phyloP scores from a whole-genome alignment of 2,329 filamentous ascomycete genomes.

The Waltergamsia citrina region DNA sequence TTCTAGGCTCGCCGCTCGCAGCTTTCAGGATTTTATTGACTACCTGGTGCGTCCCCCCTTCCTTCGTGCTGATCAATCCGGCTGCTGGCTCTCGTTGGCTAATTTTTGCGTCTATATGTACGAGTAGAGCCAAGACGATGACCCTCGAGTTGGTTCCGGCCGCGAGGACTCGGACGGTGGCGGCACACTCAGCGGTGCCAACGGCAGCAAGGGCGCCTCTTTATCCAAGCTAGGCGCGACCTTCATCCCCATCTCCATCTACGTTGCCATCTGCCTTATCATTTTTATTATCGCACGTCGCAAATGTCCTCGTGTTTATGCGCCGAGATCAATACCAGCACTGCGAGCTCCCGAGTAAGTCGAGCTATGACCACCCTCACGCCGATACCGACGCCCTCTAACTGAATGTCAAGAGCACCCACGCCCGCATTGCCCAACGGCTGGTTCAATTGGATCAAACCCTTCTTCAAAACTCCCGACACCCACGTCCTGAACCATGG shows the following conservation, averaged over 20 bases:
- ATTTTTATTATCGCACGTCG: slow-evolving; percentile 39
- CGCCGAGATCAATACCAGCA: slow-evolving; percentile 39
- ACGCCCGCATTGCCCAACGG: slow-evolving; percentile 50
- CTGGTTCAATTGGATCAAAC: slow-evolving; percentile 56
- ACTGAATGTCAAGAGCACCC: slow-evolving; percentile 32
- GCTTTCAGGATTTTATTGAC: slow-evolving; percentile 1
- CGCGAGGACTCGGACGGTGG: slow-evolving; percentile 19
- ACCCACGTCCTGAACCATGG: slow-evolving; percentile 80
- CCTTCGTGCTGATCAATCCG: too few species aligned
- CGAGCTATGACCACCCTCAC: neutral
- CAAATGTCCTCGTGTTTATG: slow-evolving; percentile 42
- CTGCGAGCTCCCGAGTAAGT: slow-evolving; percentile 33
- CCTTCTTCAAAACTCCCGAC: slow-evolving; percentile 62
- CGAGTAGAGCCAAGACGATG: slow-evolving; percentile 8
- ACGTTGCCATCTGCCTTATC: slow-evolving; percentile 36
- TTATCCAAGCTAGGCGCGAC: slow-evolving; percentile 33
- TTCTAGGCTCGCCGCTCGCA: neutral
- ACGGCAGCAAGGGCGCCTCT: slow-evolving; percentile 22
- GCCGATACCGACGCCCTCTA: neutral
- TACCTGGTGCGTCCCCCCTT: neutral
- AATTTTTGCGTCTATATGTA: too few species aligned
- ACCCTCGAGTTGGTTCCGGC: slow-evolving; percentile 23
- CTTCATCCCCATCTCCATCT: slow-evolving; percentile 43
- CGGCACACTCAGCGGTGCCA: slow-evolving; percentile 22
- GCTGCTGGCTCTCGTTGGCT: too few species aligned